Percentiles rank a stretch among this genome's conserved stretches.
These are phyloP conservation scores for Populus simonii DNA, from an alignment of 345 rosid genomes.

Conservation along the genomic window DNA sequence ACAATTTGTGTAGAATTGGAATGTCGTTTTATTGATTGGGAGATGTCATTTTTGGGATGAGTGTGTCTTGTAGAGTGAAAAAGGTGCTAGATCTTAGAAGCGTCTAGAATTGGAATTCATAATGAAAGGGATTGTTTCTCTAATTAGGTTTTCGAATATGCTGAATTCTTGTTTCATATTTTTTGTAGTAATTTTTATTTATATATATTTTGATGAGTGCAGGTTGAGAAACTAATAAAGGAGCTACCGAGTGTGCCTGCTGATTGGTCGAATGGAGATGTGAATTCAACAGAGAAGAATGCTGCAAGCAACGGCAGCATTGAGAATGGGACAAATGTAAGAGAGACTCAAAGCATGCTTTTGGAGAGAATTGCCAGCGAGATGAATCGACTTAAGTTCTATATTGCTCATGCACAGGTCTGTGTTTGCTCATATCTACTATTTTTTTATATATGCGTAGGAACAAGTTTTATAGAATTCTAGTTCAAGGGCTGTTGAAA, in stretches of 20 bases:
- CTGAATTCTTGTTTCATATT: neutral
- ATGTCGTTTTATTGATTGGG: neutral
- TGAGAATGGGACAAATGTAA: constrained; percentile 72
- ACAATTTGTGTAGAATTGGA: neutral
- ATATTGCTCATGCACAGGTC: constrained; percentile 92
- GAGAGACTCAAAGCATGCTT: constrained; percentile 97
- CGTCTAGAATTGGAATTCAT: neutral
- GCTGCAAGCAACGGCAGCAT: constrained; percentile 38
- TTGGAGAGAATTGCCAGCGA: constrained; percentile 96
- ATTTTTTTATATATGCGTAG: neutral
- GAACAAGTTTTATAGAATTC: neutral
- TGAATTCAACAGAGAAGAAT: constrained; percentile 38
- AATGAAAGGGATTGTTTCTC: neutral
- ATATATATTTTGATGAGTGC: constrained; percentile 16
- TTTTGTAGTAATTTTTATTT: neutral
- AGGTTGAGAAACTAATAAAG: constrained; percentile 97
- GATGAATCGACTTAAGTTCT: constrained; percentile 95
- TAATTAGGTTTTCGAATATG: neutral
- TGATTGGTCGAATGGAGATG: constrained; percentile 79
- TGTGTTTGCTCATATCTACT: constrained; percentile 28
- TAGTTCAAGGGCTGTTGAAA: neutral
- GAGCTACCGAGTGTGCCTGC: constrained; percentile 80
- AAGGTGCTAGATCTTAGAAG: constrained; percentile 1
- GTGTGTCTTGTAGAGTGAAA: neutral
- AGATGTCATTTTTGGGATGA: neutral